Percentiles rank a stretch among this genome's conserved stretches.
phyloP scores from a whole-genome alignment of 495 filamentous ascomycete genomes.

The Penicillium cosmopolitanum region DNA sequence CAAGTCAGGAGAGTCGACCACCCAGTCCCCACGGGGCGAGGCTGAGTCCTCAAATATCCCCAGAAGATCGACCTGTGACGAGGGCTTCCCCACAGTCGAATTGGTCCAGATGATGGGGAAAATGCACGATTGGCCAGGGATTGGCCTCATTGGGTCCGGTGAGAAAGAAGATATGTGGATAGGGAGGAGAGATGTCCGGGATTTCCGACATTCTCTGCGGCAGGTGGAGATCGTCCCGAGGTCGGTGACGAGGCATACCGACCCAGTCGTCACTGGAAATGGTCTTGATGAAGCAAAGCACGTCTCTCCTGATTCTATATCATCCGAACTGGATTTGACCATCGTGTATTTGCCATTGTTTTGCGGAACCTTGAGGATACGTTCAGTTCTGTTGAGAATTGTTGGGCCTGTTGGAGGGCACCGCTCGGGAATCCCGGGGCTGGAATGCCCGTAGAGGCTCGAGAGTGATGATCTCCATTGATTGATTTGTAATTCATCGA shows the following conservation, averaged over 20 bases:
- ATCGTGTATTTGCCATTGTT: no score
- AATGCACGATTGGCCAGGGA: background rate
- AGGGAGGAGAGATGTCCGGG: background rate
- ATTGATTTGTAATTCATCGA: background rate
- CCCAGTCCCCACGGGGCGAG: background rate
- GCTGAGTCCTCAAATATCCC: background rate
- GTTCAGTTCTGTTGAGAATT: no score
- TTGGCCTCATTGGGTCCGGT: background rate
- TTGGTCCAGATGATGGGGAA: background rate
- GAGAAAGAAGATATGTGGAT: background rate
- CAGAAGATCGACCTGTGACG: background rate
- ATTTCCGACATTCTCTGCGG: slow-evolving; percentile 2
- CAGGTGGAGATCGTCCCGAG: background rate
- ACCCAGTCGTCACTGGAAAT: background rate
- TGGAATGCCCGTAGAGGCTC: background rate
- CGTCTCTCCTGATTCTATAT: no score
- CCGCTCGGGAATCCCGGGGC: background rate
- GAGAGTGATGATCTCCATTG: background rate
- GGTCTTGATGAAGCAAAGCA: background rate
- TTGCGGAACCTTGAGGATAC: no score
- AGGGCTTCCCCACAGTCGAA: slow-evolving; percentile 11
- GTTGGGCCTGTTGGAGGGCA: background rate
- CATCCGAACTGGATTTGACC: no score
- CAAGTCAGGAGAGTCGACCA: background rate
- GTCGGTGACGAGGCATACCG: background rate